Percentiles rank a stretch among this genome's conserved stretches.
Conservation (phyloP, 2,329 filamentous ascomycete genomes). For the Coniochaeta hoffmannii region DNA sequence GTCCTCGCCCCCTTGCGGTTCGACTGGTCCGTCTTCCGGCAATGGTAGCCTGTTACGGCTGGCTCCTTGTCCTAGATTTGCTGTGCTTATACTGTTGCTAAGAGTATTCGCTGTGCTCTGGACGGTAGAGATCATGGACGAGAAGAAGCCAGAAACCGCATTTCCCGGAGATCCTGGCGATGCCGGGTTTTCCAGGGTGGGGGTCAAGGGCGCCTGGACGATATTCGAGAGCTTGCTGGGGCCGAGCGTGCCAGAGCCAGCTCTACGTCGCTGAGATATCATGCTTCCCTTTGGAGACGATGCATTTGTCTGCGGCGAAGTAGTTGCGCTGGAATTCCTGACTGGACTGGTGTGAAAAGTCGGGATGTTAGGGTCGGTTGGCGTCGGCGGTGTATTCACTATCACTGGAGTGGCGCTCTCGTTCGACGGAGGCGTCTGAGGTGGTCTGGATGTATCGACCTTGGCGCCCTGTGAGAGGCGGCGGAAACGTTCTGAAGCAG, state of each 20-base stretch:
- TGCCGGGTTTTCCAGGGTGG: conserved; percentile 61
- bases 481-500: conserved; percentile 15
- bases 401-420: conserved; percentile 45
- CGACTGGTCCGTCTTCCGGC: conserved; percentile 22
- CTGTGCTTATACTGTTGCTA: conserved; percentile 67
- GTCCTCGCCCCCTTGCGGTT: conserved; percentile 21
- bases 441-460: conserved; percentile 24
- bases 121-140: conserved; percentile 83
- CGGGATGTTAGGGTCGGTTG: conserved; percentile 35
- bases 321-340: conserved; percentile 13
- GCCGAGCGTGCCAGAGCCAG: conserved; percentile 47
- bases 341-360: conserved; percentile 15
- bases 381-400: conserved; percentile 60
- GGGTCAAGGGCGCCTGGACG: conserved; percentile 64
- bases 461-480: conserved; percentile 20
- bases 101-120: conserved; percentile 80
- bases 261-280: conserved; percentile 59
- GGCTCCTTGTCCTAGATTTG: conserved; percentile 45
- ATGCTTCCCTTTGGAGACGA: conserved; percentile 58
- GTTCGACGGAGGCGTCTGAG: conserved; percentile 39
- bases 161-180: conserved; percentile 34
- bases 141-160: conserved; percentile 75
- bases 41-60: conserved; percentile 20
- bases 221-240: conserved; percentile 86
- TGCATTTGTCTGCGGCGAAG: conserved; percentile 34